These are phyloP conservation scores for Polytolypa hystricis DNA, from an alignment of 2,329 filamentous ascomycete species.

Conservation along the genomic window DNA sequence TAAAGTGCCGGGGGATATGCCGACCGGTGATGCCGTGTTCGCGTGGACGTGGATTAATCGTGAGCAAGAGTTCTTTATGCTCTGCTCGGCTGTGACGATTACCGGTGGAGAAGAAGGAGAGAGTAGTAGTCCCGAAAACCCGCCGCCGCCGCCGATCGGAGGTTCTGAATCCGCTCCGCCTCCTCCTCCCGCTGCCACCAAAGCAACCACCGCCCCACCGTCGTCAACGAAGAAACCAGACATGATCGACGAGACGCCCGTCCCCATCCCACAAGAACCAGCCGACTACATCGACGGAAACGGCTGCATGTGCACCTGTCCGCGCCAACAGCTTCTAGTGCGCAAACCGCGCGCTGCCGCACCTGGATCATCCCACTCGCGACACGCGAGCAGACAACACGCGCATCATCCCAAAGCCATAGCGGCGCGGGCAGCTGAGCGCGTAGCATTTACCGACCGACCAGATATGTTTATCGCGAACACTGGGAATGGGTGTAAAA, in stretches of 20 bases:
- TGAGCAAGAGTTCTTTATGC: constrained; percentile 36
- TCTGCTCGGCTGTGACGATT: constrained; percentile 36
- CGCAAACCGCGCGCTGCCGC: background rate
- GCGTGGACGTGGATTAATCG: constrained; percentile 39
- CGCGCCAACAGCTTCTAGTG: background rate
- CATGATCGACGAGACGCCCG: constrained; percentile 12
- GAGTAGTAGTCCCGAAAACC: background rate
- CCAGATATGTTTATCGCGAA: constrained; percentile 33
- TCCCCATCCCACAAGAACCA: constrained; percentile 21
- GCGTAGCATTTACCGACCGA: constrained; percentile 26
- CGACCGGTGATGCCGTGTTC: constrained; percentile 32
- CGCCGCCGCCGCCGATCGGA: background rate
- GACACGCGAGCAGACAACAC: background rate
- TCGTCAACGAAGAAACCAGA: constrained; percentile 15
- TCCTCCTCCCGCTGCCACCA: too few species aligned
- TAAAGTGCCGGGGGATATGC: constrained; percentile 33
- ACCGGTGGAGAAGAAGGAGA: constrained; percentile 5
- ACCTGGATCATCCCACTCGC: background rate
- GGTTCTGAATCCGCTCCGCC: too few species aligned
- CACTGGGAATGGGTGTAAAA: constrained; percentile 30
- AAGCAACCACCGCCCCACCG: background rate
- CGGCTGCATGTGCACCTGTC: background rate
- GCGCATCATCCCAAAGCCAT: background rate
- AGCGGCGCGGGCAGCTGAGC: background rate
- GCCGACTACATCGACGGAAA: constrained; percentile 10